These are phyloP conservation scores for Pseudogymnoascus sp. DNA, from an alignment of 2,329 filamentous ascomycete species.

Conservation along the genomic window DNA sequence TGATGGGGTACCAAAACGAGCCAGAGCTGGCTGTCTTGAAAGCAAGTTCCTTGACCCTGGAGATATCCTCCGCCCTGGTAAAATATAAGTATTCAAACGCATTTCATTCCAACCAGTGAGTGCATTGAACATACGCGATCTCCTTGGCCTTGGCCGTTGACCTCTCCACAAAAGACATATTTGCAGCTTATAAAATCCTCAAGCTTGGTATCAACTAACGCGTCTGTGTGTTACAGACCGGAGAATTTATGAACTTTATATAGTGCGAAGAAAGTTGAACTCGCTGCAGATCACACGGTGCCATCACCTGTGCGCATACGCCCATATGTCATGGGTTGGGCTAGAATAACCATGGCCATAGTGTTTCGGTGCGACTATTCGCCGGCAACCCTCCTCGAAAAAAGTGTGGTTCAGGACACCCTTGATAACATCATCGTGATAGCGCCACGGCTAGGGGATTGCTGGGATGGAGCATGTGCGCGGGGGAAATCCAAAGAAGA, in stretches of 20 bases:
- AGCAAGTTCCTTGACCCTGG: constrained; percentile 54
- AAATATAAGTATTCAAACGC: constrained; percentile 14
- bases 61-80: constrained; percentile 58
- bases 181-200: neutral
- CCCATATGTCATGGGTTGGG: neutral
- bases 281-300: neutral
- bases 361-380: neutral
- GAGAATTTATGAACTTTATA: constrained; percentile 2
- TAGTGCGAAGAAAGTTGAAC: neutral
- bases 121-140: constrained; percentile 25
- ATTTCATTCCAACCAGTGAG: neutral
- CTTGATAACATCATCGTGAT: neutral
- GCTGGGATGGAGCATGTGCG: neutral
- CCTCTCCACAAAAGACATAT: constrained; percentile 5
- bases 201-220: neutral
- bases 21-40: constrained; percentile 64
- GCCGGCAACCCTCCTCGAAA: neutral
- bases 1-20: constrained; percentile 81
- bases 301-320: neutral
- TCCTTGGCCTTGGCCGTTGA: constrained; percentile 25
- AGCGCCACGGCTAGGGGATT: neutral
- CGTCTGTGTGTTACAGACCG: neutral
- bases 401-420: neutral
- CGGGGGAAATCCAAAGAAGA: neutral
- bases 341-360: neutral